Evolutionary conservation across 805 yeast species (phyloP).

Genomic region (Pichia phayaonensis): DNA sequence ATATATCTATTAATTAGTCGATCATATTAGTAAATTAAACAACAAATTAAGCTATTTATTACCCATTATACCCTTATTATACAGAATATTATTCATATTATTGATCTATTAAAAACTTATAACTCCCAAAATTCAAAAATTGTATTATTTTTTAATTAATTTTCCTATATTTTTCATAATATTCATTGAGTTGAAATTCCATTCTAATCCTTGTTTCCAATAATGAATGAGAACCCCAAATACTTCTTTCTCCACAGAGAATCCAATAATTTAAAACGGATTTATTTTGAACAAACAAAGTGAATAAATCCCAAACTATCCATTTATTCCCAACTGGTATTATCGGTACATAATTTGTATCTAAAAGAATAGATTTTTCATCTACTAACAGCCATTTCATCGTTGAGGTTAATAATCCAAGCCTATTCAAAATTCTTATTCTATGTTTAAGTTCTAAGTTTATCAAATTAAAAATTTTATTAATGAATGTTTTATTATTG

Average conservation of each 20-base stretch:
- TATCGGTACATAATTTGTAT: conserved; percentile 74
- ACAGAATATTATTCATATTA: background rate
- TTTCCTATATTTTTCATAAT: conserved; percentile 36
- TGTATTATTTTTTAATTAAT: background rate
- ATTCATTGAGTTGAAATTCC: conserved; percentile 80
- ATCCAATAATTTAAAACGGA: conserved; percentile 79
- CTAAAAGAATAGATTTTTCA: conserved; percentile 73
- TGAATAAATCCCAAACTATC: conserved; percentile 58
- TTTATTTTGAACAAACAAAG: conserved; percentile 71
- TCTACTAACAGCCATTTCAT: conserved; percentile 76
- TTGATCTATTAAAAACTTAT: background rate
- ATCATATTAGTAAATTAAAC: no score
- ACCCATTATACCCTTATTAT: background rate
- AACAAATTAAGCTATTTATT: background rate
- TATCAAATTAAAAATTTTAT: conserved; percentile 39
- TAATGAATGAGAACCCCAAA: conserved; percentile 85
- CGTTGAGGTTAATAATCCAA: conserved; percentile 65
- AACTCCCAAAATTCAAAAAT: background rate
- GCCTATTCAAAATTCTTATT: conserved; percentile 66
- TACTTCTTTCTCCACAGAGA: conserved; percentile 80
- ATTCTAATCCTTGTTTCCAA: conserved; percentile 84
- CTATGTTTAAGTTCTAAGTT: conserved; percentile 82
- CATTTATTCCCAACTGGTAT: conserved; percentile 75
- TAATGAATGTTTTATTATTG: conserved; percentile 28
- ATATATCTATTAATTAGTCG: no score